Conservation (phyloP, 306 rosid species). For the Spatholobus suberectus region DNA sequence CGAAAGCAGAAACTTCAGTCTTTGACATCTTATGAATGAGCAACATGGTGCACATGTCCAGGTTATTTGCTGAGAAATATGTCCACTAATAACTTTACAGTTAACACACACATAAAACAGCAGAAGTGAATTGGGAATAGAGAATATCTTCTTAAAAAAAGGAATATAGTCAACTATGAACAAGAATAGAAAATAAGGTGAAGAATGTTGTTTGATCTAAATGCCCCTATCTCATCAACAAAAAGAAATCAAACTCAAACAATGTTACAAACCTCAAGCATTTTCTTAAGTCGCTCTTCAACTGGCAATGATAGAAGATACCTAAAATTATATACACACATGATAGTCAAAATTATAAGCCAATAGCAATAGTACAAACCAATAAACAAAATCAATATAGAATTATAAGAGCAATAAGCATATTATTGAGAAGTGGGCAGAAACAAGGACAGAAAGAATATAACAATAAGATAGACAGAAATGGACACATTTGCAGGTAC, state of each 20-base stretch:
- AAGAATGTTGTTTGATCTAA: slow-evolving; percentile 13
- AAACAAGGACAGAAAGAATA: slow-evolving; percentile 23
- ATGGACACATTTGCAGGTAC: neutral
- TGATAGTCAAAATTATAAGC: slow-evolving; percentile 10
- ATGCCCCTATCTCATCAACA: slow-evolving; percentile 23
- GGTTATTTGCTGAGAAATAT: slow-evolving; percentile 24
- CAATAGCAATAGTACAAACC: slow-evolving; percentile 3
- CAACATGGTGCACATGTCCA: neutral
- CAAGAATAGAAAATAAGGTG: slow-evolving; percentile 18
- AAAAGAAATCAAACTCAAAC: slow-evolving; percentile 31
- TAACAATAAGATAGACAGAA: neutral
- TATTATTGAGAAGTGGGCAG: neutral
- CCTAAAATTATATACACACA: slow-evolving; percentile 57
- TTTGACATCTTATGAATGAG: slow-evolving; percentile 16
- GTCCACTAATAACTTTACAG: neutral
- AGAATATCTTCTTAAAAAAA: slow-evolving; percentile 7
- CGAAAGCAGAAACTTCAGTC: slow-evolving; percentile 9
- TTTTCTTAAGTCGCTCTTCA: slow-evolving; percentile 79
- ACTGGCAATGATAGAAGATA: slow-evolving; percentile 66
- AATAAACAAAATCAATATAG: slow-evolving; percentile 18
- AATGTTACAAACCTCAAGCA: slow-evolving; percentile 78
- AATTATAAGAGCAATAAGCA: slow-evolving; percentile 7
- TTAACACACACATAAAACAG: neutral
- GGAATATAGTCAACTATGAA: slow-evolving; percentile 33
- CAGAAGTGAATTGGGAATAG: slow-evolving; percentile 10